phyloP scores from a whole-genome alignment of 2,329 filamentous ascomycete genomes.

The Claviceps arundinis region DNA sequence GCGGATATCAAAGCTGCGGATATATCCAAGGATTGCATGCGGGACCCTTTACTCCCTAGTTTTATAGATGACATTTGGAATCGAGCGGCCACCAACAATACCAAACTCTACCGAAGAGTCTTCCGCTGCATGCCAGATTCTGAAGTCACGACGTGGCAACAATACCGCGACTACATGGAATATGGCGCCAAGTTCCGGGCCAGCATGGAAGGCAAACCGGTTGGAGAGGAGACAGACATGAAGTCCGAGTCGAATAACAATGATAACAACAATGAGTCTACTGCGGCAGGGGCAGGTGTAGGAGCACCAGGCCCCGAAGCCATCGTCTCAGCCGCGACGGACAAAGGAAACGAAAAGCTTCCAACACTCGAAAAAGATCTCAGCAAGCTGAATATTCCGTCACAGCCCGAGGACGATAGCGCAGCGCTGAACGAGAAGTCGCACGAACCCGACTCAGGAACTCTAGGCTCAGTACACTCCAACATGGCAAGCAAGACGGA shows the following conservation, averaged over 20 bases:
- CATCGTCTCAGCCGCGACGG: conserved; percentile 21
- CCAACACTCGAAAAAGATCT: conserved; percentile 11
- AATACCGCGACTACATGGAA: conserved; percentile 72
- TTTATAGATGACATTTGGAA: conserved; percentile 89
- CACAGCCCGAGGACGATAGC: conserved; percentile 18
- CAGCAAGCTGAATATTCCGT: conserved; percentile 17
- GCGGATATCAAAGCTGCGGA: conserved; percentile 60
- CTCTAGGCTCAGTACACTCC: conserved; percentile 24
- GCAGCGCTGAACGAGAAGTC: conserved; percentile 22
- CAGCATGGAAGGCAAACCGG: conserved; percentile 42
- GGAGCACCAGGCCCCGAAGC: conserved; percentile 27
- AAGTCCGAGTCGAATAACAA: conserved; percentile 19
- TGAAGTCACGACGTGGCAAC: conserved; percentile 83
- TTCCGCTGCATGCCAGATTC: conserved; percentile 97
- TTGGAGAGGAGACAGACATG: conserved; percentile 36
- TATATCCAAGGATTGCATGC: conserved; percentile 87
- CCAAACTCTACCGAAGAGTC: conserved; percentile 80
- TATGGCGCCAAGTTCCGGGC: conserved; percentile 70
- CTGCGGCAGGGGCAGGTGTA: conserved; percentile 26
- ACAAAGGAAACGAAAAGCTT: conserved; percentile 17
- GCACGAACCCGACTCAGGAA: conserved; percentile 2
- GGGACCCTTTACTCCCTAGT: conserved; percentile 65
- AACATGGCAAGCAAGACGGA: conserved; percentile 15
- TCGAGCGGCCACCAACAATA: conserved; percentile 82
- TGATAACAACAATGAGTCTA: conserved; percentile 15